Base-by-base conservation (phyloP, 768 basidiomycete genomes). In the Termitomyces sp. region DNA sequence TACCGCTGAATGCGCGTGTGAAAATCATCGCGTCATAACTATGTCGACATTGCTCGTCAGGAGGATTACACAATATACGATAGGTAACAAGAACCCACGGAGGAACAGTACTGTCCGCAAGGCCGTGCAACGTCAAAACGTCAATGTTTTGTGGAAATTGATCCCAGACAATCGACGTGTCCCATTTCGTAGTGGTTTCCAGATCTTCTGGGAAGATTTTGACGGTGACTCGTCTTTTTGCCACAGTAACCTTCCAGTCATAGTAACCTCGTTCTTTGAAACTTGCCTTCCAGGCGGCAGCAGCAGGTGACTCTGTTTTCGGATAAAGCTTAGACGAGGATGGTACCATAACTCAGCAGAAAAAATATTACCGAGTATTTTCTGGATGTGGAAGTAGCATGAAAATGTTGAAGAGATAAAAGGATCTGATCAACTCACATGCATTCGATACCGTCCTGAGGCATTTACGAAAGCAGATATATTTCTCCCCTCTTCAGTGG, bases 111-210 rank as follows among this genome's bases (percentile, higher is more conserved):
- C 72, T 65, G 63, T 94, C 92, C 32, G 72, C 72, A 43, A 92
- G 71, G n/a, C 91, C 92, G 57, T 93, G 92, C 48, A 92, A 66
- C 3, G 85, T 89, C 46, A 94, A 72, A n/a, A 88, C 90, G 68
- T 92, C 80, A 8, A 78, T 77, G 2, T 70, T 59, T 14, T 69
- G 61, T 24, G 92, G 91, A 65, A 93, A 92, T 5, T 75, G 67
- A 50, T 81, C 79, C 84, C 85, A 87, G 28, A 91, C 83, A 32
- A 86, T 72, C 1, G 81, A 81, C 12, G 85, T 80, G 65, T 92
- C 83, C 81, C 85, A 88, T 22, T 66, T 73, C 20, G 80, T 76
- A 68, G 91, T 92, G 8, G 70, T 69, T 35, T 84, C 77, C 24
- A 92, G 61, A 62, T 90, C 86, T 36, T 79, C 77, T 2, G 83